phyloP scores from a whole-genome alignment of 2,329 filamentous ascomycete genomes.

The Acarospora socialis region DNA sequence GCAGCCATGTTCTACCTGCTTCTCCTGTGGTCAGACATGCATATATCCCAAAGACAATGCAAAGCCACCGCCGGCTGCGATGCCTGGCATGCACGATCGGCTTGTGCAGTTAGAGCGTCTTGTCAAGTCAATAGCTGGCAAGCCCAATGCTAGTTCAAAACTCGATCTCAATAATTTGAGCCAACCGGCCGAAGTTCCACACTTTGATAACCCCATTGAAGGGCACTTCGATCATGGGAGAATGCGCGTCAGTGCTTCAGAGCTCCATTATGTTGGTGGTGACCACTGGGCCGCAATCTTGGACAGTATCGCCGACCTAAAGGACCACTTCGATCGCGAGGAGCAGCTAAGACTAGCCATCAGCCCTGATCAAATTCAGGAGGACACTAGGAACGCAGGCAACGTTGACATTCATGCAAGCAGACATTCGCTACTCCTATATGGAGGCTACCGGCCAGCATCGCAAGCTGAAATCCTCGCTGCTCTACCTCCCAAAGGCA shows the following conservation, averaged over 20 bases:
- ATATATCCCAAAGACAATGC: background rate
- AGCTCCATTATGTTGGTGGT: slow-evolving; percentile 15
- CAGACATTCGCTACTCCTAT: slow-evolving; percentile 2
- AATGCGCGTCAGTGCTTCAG: slow-evolving; percentile 14
- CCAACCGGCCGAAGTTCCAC: too few relatives aligned
- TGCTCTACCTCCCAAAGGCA: slow-evolving; percentile 17
- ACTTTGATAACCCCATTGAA: too few relatives aligned
- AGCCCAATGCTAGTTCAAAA: too few relatives aligned
- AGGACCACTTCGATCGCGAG: slow-evolving; percentile 16
- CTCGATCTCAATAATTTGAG: too few relatives aligned
- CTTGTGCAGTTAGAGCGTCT: too few relatives aligned
- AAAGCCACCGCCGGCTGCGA: background rate
- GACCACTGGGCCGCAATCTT: slow-evolving; percentile 20
- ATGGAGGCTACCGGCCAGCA: slow-evolving; percentile 5
- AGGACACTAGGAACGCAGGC: background rate
- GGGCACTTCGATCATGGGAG: too few relatives aligned
- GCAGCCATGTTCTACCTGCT: too few relatives aligned
- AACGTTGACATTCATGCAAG: background rate
- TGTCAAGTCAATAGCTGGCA: too few relatives aligned
- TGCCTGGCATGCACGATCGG: too few relatives aligned
- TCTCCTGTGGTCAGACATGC: too few relatives aligned
- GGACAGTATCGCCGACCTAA: slow-evolving; percentile 16
- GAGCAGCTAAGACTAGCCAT: slow-evolving; percentile 11
- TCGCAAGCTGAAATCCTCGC: slow-evolving; percentile 22
- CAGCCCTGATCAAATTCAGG: background rate